phyloP scores from a whole-genome alignment of 1,284 basidiomycete genomes.

The Malassezia caprae region DNA sequence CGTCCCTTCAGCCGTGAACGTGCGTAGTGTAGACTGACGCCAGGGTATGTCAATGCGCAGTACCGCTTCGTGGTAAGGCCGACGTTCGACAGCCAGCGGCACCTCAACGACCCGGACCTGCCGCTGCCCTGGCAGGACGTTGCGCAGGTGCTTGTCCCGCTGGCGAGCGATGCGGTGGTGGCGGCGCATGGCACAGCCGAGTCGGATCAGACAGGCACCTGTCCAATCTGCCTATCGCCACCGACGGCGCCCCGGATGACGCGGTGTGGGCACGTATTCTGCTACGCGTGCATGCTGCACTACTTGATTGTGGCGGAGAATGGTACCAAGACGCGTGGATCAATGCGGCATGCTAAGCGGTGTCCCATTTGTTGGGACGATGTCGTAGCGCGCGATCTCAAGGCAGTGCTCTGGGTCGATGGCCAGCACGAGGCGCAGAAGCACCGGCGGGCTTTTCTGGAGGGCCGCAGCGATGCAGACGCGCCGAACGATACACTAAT shows the following conservation, averaged over 20 bases:
- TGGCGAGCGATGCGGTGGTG: conserved; percentile 50
- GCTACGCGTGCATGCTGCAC: conserved; percentile 54
- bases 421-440: conserved; percentile 27
- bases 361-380: conserved; percentile 96
- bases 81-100: conserved; percentile 41
- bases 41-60: conserved; percentile 44
- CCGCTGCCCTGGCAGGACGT: conserved; percentile 61
- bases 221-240: conserved; percentile 86
- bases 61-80: conserved; percentile 47
- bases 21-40: conserved; percentile 4
- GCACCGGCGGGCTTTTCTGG: conserved; percentile 20
- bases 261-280: conserved; percentile 78
- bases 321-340: conserved; percentile 6
- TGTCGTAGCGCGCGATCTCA: conserved; percentile 78
- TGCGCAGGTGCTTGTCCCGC: conserved; percentile 83
- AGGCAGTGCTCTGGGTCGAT: conserved; percentile 63
- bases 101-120: conserved; percentile 42
- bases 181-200: neutral
- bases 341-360: conserved; percentile 19
- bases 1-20: conserved; percentile 45
- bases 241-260: conserved; percentile 91
- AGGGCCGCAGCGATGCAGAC: conserved; percentile 30
- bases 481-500: conserved; percentile 53
- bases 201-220: conserved; percentile 49
- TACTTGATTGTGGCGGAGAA: conserved; percentile 56